phyloP scores from a whole-genome alignment of 805 yeast species.

The Metschnikowia picachoensis region DNA sequence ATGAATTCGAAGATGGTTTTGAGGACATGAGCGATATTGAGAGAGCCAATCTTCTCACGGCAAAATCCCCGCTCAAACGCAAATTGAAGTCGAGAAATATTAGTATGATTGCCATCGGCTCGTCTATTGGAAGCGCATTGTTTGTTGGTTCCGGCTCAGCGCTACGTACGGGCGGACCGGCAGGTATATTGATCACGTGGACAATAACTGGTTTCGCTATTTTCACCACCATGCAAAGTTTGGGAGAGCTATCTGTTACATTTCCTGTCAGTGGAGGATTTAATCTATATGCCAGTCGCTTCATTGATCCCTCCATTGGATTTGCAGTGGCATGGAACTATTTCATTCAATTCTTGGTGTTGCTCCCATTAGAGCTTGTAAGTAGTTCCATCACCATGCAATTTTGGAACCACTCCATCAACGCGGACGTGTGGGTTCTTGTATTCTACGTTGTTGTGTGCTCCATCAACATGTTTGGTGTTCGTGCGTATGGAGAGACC shows the following conservation, averaged over 20 bases:
- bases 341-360: slow-evolving; percentile 60
- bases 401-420: slow-evolving; percentile 16
- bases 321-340: slow-evolving; percentile 63
- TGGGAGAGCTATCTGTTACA: slow-evolving; percentile 18
- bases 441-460: slow-evolving; percentile 48
- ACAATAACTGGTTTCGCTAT: slow-evolving; percentile 65
- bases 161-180: slow-evolving; percentile 65
- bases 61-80: slow-evolving; percentile 46
- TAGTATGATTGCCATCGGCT: slow-evolving; percentile 75
- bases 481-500: slow-evolving; percentile 53
- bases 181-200: slow-evolving; percentile 59
- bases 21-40: slow-evolving; percentile 33
- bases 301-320: slow-evolving; percentile 54
- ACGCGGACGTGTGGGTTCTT: slow-evolving; percentile 44
- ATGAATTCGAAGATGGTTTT: slow-evolving; percentile 24
- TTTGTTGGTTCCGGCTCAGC: slow-evolving; percentile 77
- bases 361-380: slow-evolving; percentile 60
- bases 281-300: slow-evolving; percentile 50
- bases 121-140: slow-evolving; percentile 78
- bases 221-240: slow-evolving; percentile 33
- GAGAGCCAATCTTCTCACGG: slow-evolving; percentile 37
- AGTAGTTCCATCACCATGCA: slow-evolving; percentile 44
- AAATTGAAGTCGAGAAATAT: slow-evolving; percentile 49
- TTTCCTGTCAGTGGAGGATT: slow-evolving; percentile 49
- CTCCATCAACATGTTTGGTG: slow-evolving; percentile 49